Base-by-base conservation (phyloP, 2,329 filamentous ascomycete genomes). In the Proliferodiscus dingleyae region DNA sequence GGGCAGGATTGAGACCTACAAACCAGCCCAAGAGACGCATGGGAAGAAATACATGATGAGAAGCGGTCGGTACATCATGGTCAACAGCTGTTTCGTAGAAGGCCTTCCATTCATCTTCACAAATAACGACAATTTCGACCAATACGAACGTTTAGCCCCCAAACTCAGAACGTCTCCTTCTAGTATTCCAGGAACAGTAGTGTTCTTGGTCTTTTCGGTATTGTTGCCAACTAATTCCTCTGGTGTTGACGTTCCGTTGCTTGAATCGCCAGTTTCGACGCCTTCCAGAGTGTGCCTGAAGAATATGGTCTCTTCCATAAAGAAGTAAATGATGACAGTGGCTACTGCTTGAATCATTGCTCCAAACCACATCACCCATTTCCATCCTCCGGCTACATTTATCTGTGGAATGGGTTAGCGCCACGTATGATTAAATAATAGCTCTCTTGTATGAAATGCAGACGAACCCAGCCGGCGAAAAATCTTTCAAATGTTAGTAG, bases 251-350 rank as follows among this genome's bases (percentile, higher is more conserved):
- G 63, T 67, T 15, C 72, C 66, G 30, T 68, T 58, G 21, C 67
- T 68, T 61, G 71, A 70, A 18, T 18, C 28, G 8, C 28, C 47
- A 13, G 15, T 23, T 4, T 45, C 47, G n/a, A 43, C 39, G 15
- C 26, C 47, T 40, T 46, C 43, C 5, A 46, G 5, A 3, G 33
- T 47, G 21, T 16, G 37, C 3, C 47, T 34, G 19, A 41, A 30
- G 34, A 43, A 48, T 19, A 48, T 78, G 5, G 76, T 78, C 59
- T 80, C 77, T 57, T 80, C 77, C 65, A 78, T 70, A 58, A 72
- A 71, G 52, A 80, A 73, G 63, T 77, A 78, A 1, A 75, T 57
- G 47, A 76, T 67, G 19, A 79, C 55, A 19, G 73, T 70, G 15
- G 62, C 65, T 1, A 70, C 59, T 1, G 62, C 73, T 6, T 63